phyloP scores from a whole-genome alignment of 176 grass and related monocot genomes.

The Ensete ventricosum region DNA sequence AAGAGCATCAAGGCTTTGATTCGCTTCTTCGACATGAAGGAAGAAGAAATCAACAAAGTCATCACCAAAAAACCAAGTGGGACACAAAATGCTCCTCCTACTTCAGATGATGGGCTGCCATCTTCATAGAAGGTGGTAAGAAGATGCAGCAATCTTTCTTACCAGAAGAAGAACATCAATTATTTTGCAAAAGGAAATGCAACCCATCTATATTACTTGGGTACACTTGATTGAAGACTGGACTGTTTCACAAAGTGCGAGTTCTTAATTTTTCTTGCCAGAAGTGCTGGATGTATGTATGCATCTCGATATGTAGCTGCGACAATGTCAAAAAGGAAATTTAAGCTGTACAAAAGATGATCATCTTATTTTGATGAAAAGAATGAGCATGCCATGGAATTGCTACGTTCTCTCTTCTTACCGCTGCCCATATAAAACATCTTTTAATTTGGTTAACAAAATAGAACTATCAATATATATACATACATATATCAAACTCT shows the following conservation, averaged over 20 bases:
- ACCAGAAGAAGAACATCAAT: background rate
- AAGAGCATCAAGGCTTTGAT: conserved; percentile 56
- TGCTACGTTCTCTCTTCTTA: background rate
- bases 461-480: too few relatives aligned
- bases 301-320: too few relatives aligned
- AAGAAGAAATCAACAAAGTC: conserved; percentile 50
- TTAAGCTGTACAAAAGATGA: background rate
- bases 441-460: too few relatives aligned
- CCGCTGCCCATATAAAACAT: too few relatives aligned
- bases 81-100: conserved; percentile 1
- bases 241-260: background rate
- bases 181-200: background rate
- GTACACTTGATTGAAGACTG: background rate
- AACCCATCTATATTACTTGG: background rate
- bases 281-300: too few relatives aligned
- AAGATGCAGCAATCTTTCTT: too few relatives aligned
- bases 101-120: conserved; percentile 10
- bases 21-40: conserved; percentile 71
- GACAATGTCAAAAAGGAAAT: background rate
- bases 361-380: background rate
- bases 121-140: background rate
- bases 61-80: conserved; percentile 52
- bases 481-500: too few relatives aligned
- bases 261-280: background rate
- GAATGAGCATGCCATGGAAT: background rate